These are phyloP conservation scores for Amanita polypyramis DNA, from an alignment of 768 basidiomycete genomes.

Conservation along the genomic window DNA sequence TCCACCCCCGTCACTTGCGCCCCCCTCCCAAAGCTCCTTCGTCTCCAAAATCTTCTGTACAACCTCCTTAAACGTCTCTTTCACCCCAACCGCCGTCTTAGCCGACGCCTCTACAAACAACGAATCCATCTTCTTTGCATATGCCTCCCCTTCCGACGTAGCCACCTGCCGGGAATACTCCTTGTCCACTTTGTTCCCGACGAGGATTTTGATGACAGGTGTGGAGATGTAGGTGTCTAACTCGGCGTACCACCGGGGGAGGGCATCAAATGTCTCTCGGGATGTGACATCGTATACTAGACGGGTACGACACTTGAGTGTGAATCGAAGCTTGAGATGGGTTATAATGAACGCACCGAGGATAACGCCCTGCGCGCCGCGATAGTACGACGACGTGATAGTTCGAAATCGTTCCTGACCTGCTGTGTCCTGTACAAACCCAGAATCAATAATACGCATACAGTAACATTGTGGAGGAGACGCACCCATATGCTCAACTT, in stretches of 20 bases:
- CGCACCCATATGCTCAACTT: constrained; percentile 96
- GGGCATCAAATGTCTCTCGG: constrained; percentile 85
- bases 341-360: constrained; percentile 38
- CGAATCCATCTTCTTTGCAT: constrained; percentile 73
- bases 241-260: constrained; percentile 89
- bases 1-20: background rate
- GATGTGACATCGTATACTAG: constrained; percentile 95
- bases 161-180: constrained; percentile 88
- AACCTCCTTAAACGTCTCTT: constrained; percentile 61
- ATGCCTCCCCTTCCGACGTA: constrained; percentile 64
- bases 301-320: too few species aligned
- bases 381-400: constrained; percentile 91
- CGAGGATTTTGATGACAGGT: constrained; percentile 87
- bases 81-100: constrained; percentile 81
- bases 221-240: constrained; percentile 86
- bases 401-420: constrained; percentile 97
- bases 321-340: background rate
- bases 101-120: constrained; percentile 90
- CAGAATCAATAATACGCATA: background rate
- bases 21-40: constrained; percentile 63
- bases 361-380: constrained; percentile 79
- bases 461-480: too few species aligned
- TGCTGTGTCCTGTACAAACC: constrained; percentile 70
- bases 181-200: constrained; percentile 94
- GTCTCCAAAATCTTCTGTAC: constrained; percentile 79